Base-by-base conservation (phyloP, 2,329 filamentous ascomycete species). In the Byssothecium circinans region DNA sequence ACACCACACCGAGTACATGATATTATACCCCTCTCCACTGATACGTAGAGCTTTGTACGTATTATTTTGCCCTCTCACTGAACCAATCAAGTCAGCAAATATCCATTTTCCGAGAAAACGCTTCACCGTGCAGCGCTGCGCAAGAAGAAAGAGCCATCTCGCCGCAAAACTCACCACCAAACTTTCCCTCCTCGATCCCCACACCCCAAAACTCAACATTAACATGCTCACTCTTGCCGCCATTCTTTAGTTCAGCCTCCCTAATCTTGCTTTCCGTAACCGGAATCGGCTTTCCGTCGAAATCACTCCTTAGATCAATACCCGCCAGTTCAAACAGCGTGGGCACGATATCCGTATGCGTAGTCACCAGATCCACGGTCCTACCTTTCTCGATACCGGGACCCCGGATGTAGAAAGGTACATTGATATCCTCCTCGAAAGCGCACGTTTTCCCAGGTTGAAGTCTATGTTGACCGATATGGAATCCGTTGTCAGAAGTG, bases 1-100 rank as follows among this genome's bases (percentile, higher is more conserved):
- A 60, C 86, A 88, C 84, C 85, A 88, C 0, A 87, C 82, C 0
- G 82, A 78, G 57, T 88, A 88, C 51, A 83, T 82, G 4, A 87
- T 62, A 57, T 79, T 81, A 58, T 87, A 87, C 4, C 70, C 67
- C 2, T 76, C 62, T 0, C 76, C 70, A 3, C 82, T 72, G 5
- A 86, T 66, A n/a, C 82, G 75, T 17, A 84, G 56, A 0, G 75
- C 77, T 65, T 86, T 85, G 72, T 85, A 86, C 0, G 82, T 85
- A 54, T 85, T 84, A 52, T 77, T 77, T 20, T 12, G 30, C 15
- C 45, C 19, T 4, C 41, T 43, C 12, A 36, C 49, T 53, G n/a
- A n/a, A 32, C 10, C 3, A 20, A 20, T 8, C 14, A n/a, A 7
- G 18, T 37, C n/a, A 37, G 19, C 19, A n/a, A 20, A 10, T 15